Conservation (phyloP, 495 filamentous ascomycete genomes). For the Parathielavia hyrcaniae region DNA sequence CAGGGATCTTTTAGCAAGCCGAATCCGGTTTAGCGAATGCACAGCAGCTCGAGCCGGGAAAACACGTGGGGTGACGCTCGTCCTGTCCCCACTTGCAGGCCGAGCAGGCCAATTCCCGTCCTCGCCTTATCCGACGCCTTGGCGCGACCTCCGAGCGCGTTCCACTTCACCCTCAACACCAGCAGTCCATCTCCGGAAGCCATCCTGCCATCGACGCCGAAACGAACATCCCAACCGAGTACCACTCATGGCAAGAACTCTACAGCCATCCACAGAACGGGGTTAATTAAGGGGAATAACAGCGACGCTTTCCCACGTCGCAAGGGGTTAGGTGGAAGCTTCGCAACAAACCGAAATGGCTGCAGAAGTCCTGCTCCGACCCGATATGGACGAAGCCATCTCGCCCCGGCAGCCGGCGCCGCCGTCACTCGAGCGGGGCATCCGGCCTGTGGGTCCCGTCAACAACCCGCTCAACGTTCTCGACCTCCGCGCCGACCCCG, state of each 20-base stretch:
- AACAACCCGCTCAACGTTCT: conserved; percentile 31
- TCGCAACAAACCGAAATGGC: conserved; percentile 10
- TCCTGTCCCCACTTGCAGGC: neutral
- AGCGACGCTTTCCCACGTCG: neutral
- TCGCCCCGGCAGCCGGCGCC: conserved; percentile 37
- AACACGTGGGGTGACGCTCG: conserved; percentile 6
- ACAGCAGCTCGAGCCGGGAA: neutral
- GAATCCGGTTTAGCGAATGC: conserved; percentile 2
- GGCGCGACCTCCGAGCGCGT: conserved; percentile 4
- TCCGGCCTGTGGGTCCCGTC: conserved; percentile 28
- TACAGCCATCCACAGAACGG: neutral
- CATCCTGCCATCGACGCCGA: neutral
- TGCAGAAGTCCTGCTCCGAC: conserved; percentile 18
- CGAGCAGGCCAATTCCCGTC: too few relatives aligned
- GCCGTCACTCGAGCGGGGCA: conserved; percentile 27
- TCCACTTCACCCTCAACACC: conserved; percentile 1
- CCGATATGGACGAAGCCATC: conserved; percentile 33
- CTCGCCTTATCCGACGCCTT: neutral
- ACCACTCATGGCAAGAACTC: neutral
- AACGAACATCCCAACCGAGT: neutral
- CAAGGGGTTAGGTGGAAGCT: neutral
- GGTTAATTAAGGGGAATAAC: neutral
- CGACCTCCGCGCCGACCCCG: conserved; percentile 61
- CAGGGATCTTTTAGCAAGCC: conserved; percentile 4
- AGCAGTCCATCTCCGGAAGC: neutral